Base-by-base conservation (phyloP, 768 basidiomycete species). In the Leccinum truebloodii region DNA sequence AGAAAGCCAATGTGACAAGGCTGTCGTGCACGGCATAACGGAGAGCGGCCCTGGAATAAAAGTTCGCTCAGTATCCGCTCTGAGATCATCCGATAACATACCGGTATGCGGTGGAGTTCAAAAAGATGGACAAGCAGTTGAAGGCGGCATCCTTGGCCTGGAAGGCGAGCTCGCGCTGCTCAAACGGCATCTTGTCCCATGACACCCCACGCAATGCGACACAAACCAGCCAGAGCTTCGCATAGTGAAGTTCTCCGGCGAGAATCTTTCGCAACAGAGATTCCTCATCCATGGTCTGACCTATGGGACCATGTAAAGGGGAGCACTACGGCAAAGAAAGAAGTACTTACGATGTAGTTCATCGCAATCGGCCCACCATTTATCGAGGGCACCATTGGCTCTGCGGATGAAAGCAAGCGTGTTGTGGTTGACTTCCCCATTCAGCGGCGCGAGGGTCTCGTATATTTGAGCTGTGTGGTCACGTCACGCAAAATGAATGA, bases 161-260 rank as follows among this genome's bases (percentile, higher is more conserved):
- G 79, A 96, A 95, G 3, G 94, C 94, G 51, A 96, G 81, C 72
- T 96, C 95, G 41, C 94, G 87, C 70, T 96, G 95, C 73, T 97
- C 95, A 61, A 91, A 93, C 4, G 93, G 87, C 89, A 97, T 93
- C 75, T 94, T 95, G 69, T 97, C 94, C 95, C 94, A 98, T 5
- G 91, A 86, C 26, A 90, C 91, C 18, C 95, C 95, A 60, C 95
- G 85, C 51, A 98, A 78, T 13, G 94, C 94, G 24, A 96, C 89
- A 70, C 95, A 97, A 22, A 95, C 89, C 34, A 96, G 84, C 95
- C 95, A 97, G 5, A 98, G 80, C 72, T 96, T 95, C 30, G 95
- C 92, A 70, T 96, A 95, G 69, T 95, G 88, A 54, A 96, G 79
- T 71, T 97, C 95, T 6, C 89, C 90, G 3, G 87, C 87, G 22